A percentile compares a stretch with the other conserved stretches of the same genome.
Evolutionary conservation across 2,329 filamentous ascomycete species (phyloP).

Genomic region (Epichloe festucae): DNA sequence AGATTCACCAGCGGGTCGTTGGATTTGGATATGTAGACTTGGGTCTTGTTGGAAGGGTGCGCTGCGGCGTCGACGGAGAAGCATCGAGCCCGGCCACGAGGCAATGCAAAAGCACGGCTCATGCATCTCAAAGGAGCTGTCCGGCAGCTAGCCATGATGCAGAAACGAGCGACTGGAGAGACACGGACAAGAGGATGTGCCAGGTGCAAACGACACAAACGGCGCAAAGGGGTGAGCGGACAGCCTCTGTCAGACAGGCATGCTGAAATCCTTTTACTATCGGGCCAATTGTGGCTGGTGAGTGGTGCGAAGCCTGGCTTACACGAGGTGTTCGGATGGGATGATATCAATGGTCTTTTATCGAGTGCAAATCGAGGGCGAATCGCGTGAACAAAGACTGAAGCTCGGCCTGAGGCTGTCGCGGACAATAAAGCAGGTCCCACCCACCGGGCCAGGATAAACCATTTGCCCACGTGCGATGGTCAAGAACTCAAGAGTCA

Average conservation of each 20-base stretch:
- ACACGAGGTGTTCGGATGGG: too few relatives aligned
- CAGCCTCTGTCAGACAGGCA: too few relatives aligned
- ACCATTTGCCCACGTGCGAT: neutral
- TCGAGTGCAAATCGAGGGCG: too few relatives aligned
- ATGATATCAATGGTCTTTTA: too few relatives aligned
- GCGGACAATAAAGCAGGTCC: too few relatives aligned
- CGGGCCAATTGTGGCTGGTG: too few relatives aligned
- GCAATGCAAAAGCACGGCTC: neutral
- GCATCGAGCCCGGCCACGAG: conserved; percentile 4
- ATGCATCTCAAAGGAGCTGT: neutral
- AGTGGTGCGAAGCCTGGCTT: too few relatives aligned
- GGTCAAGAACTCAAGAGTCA: neutral
- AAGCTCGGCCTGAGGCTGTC: too few relatives aligned
- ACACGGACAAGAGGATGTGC: neutral
- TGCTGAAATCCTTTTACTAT: too few relatives aligned
- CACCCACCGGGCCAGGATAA: neutral
- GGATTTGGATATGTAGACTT: conserved; percentile 60
- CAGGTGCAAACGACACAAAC: neutral
- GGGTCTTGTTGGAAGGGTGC: conserved; percentile 34
- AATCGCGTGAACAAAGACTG: too few relatives aligned
- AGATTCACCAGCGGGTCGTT: conserved; percentile 78
- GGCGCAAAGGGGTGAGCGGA: too few relatives aligned
- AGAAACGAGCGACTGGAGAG: neutral
- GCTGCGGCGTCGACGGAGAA: conserved; percentile 27
- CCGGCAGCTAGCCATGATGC: neutral